phyloP scores from a whole-genome alignment of 2,329 filamentous ascomycete genomes.

The Parastagonospora avenae region DNA sequence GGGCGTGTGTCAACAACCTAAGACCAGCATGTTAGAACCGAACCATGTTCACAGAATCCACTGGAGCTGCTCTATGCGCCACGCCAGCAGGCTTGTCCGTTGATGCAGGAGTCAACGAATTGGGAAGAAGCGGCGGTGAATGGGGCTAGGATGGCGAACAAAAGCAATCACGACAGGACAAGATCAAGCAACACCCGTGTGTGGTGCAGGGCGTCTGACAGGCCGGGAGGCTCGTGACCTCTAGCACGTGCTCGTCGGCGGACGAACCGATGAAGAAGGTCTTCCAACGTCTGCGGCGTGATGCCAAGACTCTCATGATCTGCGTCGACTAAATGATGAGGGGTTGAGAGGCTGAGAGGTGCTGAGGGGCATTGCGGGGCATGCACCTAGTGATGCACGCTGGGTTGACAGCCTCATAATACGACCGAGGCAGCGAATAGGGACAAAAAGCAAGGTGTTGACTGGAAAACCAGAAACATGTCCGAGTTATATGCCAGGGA shows the following conservation, averaged over 20 bases:
- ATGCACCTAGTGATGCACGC: constrained; percentile 20
- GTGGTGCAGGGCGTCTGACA: background rate
- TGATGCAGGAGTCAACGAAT: constrained; percentile 22
- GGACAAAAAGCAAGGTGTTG: constrained; percentile 4
- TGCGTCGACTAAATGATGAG: constrained; percentile 5
- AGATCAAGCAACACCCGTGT: background rate
- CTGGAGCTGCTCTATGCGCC: background rate
- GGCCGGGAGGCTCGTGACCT: constrained; percentile 6
- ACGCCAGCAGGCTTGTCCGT: constrained; percentile 2
- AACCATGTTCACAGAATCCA: constrained; percentile 12
- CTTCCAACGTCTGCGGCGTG: constrained; percentile 9
- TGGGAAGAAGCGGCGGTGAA: constrained; percentile 10
- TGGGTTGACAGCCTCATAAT: constrained; percentile 22
- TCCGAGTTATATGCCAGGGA: constrained; percentile 7
- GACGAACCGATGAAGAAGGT: constrained; percentile 7
- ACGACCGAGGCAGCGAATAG: constrained; percentile 20
- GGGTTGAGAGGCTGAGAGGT: constrained; percentile 5
- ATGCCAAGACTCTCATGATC: constrained; percentile 13
- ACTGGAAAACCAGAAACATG: constrained; percentile 11
- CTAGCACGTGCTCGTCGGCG: constrained; percentile 16
- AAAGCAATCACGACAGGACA: constrained; percentile 15
- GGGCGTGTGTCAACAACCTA: constrained; percentile 84
- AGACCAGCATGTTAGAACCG: constrained; percentile 25
- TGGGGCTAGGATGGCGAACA: constrained; percentile 13
- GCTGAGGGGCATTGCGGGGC: constrained; percentile 30